Conservation (phyloP, 2,329 filamentous ascomycete genomes). For the Dactylellina cionopaga region DNA sequence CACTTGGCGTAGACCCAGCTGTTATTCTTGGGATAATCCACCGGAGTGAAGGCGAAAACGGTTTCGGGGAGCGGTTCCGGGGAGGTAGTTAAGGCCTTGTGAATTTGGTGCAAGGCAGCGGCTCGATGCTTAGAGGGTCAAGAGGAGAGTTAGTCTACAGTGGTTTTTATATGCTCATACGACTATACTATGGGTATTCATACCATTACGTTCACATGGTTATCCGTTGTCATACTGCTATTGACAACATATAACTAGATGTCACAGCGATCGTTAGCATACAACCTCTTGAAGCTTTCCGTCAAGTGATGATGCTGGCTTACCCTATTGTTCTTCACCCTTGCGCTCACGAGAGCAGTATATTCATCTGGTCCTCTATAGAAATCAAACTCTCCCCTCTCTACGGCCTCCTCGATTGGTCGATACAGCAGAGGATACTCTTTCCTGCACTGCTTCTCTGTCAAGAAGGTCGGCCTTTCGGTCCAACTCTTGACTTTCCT, state of each 20-base stretch:
- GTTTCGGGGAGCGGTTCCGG: conserved; percentile 46
- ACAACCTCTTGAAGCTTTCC: too few species aligned
- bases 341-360: conserved; percentile 39
- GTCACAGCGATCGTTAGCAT: not conserved
- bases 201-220: conserved; percentile 41
- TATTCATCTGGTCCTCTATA: conserved; percentile 40
- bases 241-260: conserved; percentile 36
- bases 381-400: conserved; percentile 39
- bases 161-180: not conserved
- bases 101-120: conserved; percentile 42
- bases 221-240: conserved; percentile 39
- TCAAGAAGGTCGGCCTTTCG: conserved; percentile 21
- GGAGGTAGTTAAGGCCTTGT: conserved; percentile 37
- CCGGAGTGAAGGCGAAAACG: conserved; percentile 46
- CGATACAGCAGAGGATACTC: conserved; percentile 30
- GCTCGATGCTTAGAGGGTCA: conserved; percentile 22
- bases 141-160: too few species aligned
- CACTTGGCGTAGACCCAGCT: conserved; percentile 51
- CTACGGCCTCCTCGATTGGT: conserved; percentile 44
- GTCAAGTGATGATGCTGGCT: too few species aligned
- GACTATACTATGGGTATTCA: too few species aligned
- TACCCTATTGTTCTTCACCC: conserved; percentile 39
- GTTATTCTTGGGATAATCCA: conserved; percentile 50
- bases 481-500: conserved; percentile 23
- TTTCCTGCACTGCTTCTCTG: conserved; percentile 45